phyloP scores from a whole-genome alignment of 208 protist genomes.

The Wallacemonas sp. region DNA sequence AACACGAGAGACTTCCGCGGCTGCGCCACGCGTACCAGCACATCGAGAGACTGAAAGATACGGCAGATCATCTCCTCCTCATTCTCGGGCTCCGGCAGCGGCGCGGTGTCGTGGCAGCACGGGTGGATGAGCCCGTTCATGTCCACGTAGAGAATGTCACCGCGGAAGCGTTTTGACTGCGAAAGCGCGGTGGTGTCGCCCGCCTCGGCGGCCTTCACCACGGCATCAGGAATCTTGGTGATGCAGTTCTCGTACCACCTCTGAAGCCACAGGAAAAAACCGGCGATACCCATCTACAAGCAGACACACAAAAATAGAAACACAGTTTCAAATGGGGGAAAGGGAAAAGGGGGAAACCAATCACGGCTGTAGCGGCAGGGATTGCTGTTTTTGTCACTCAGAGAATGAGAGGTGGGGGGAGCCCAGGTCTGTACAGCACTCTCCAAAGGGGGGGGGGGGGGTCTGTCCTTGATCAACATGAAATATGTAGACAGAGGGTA shows the following conservation, averaged over 20 bases:
- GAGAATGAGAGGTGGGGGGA: no score
- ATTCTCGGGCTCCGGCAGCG: constrained; percentile 70
- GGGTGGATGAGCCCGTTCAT: constrained; percentile 99
- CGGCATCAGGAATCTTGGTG: constrained; percentile 68
- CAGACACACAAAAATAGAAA: no score
- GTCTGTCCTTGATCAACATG: no score
- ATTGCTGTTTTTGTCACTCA: no score
- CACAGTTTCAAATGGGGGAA: no score
- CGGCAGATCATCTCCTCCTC: constrained; percentile 93
- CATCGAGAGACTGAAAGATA: constrained; percentile 98
- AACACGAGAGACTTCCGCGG: constrained; percentile 98
- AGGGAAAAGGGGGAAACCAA: no score
- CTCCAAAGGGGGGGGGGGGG: no score
- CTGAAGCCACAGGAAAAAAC: constrained; percentile 91
- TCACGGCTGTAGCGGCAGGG: no score
- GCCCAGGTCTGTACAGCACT: no score
- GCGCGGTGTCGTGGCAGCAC: constrained; percentile 97
- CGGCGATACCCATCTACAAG: constrained; percentile 93
- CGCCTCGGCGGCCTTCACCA: constrained; percentile 58
- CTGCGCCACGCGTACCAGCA: constrained; percentile 96
- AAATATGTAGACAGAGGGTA: no score
- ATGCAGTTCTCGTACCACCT: constrained; percentile 81
- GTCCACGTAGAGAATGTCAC: constrained; percentile 99
- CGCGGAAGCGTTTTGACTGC: constrained; percentile 29
- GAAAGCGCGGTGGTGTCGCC: constrained; percentile 20